Evolutionary conservation across 306 rosid species (phyloP).

Genomic region (Begonia peltatifolia): DNA sequence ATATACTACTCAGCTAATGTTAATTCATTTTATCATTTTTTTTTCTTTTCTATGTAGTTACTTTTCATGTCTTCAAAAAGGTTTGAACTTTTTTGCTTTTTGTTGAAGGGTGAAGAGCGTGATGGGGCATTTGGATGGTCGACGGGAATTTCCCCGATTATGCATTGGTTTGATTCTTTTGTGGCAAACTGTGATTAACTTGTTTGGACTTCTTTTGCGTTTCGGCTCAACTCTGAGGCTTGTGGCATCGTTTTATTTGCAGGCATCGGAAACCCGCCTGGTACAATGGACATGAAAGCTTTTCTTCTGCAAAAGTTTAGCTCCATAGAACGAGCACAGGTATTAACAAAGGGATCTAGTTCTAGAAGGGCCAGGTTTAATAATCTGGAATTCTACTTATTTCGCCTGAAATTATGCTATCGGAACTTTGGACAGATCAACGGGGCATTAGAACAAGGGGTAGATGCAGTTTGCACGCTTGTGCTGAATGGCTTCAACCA

Average conservation of each 20-base stretch:
- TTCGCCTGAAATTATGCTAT: not conserved
- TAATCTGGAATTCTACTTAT: not conserved
- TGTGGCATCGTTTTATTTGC: not conserved
- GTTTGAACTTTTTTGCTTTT: constrained; percentile 7
- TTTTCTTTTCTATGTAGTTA: too few species aligned
- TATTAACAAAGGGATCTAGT: not conserved
- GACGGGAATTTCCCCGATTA: constrained; percentile 70
- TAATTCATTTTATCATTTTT: too few species aligned
- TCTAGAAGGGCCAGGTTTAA: not conserved
- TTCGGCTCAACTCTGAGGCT: not conserved
- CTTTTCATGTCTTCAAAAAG: too few species aligned
- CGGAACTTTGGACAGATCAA: constrained; percentile 38
- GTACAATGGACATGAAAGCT: constrained; percentile 75
- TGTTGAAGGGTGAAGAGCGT: constrained; percentile 69
- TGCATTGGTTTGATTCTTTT: constrained; percentile 49
- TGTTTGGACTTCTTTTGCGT: too few species aligned
- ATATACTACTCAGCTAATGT: too few species aligned
- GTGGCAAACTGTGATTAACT: too few species aligned
- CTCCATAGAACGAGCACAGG: constrained; percentile 63
- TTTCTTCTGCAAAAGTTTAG: constrained; percentile 74
- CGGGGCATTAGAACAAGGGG: constrained; percentile 63
- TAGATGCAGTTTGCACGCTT: constrained; percentile 51
- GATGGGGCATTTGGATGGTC: constrained; percentile 69
- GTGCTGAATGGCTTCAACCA: constrained; percentile 49
- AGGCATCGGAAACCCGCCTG: constrained; percentile 93